phyloP scores from a whole-genome alignment of 2,329 filamentous ascomycete genomes.

The Nemania serpens region DNA sequence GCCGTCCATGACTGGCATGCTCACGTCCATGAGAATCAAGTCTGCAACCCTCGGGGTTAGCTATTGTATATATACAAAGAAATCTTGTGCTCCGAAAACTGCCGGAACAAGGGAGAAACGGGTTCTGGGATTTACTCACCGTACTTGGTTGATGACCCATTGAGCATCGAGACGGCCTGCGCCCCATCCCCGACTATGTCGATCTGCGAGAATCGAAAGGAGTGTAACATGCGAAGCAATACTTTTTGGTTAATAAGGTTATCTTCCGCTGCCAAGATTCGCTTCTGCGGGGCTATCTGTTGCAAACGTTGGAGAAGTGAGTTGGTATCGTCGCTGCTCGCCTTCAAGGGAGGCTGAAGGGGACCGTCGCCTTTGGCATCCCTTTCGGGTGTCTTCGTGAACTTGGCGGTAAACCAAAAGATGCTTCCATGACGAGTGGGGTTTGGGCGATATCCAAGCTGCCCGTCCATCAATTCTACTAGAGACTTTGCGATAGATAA shows the following conservation, averaged over 20 bases:
- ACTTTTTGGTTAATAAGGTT: conserved; percentile 21
- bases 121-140: no score
- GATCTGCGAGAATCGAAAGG: conserved; percentile 11
- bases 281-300: conserved; percentile 6
- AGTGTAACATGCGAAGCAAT: conserved; percentile 10
- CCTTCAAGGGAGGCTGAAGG: not conserved
- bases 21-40: conserved; percentile 17
- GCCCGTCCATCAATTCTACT: conserved; percentile 18
- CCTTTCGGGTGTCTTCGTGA: conserved; percentile 3
- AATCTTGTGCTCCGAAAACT: no score
- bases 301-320: not conserved
- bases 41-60: not conserved
- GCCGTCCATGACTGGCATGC: conserved; percentile 21
- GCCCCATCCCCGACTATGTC: conserved; percentile 13
- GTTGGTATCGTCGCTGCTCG: not conserved
- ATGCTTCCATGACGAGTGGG: conserved; percentile 4
- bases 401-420: conserved; percentile 20
- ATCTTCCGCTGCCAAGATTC: conserved; percentile 15
- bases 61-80: no score
- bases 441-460: conserved; percentile 15
- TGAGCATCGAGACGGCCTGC: conserved; percentile 13
- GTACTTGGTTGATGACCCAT: not conserved
- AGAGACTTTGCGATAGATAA: conserved; percentile 19
- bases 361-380: not conserved
- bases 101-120: no score